Evolutionary conservation across 306 rosid genomes (phyloP).

Genomic region (Rubus idaeus): DNA sequence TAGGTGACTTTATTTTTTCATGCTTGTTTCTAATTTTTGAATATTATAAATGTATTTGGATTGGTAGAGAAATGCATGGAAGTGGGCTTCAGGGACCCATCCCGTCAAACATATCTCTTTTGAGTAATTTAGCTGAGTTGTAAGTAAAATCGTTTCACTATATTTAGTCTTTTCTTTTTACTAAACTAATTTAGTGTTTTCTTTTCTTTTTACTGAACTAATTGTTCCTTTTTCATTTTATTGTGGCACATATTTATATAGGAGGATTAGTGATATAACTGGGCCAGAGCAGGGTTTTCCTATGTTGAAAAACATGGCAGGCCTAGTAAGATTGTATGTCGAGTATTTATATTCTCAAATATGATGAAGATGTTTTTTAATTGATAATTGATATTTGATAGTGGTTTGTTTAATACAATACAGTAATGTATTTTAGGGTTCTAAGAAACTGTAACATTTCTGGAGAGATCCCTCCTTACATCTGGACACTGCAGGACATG

Average conservation of each 20-base stretch:
- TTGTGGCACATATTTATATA: conserved; percentile 25
- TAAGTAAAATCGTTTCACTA: conserved; percentile 44
- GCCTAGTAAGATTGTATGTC: conserved; percentile 61
- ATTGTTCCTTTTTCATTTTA: background rate
- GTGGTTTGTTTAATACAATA: conserved; percentile 37
- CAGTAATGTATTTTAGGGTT: conserved; percentile 44
- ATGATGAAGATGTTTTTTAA: background rate
- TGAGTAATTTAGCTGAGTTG: conserved; percentile 54
- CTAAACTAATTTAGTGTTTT: background rate
- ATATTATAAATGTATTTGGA: conserved; percentile 19
- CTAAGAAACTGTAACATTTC: conserved; percentile 79
- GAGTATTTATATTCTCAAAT: conserved; percentile 14
- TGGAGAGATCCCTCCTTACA: conserved; percentile 67
- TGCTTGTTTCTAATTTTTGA: background rate
- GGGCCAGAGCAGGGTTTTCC: conserved; percentile 78
- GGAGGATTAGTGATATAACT: conserved; percentile 73
- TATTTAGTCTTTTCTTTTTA: background rate
- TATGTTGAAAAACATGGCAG: conserved; percentile 39
- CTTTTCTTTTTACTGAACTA: background rate
- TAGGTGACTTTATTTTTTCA: background rate
- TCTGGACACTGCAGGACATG: conserved; percentile 53
- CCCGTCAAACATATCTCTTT: conserved; percentile 59
- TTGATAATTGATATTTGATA: background rate
- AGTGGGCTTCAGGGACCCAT: conserved; percentile 92
- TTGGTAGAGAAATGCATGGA: conserved; percentile 73